phyloP scores from a whole-genome alignment of 1,284 basidiomycete species.

The Coniophora puteana region DNA sequence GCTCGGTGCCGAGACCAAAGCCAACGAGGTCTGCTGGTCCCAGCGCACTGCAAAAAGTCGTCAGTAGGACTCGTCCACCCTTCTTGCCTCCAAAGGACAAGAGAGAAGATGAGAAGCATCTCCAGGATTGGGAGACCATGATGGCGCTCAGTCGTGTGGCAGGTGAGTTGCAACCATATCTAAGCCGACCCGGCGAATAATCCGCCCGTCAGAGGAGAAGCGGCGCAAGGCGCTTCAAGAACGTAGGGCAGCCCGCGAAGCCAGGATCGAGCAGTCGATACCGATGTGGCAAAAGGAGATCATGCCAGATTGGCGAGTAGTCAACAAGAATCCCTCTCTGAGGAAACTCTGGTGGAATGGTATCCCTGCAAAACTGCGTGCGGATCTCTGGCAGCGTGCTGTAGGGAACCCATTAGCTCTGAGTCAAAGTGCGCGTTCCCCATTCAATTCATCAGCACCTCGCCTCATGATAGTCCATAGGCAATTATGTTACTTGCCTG shows the following conservation, averaged over 20 bases:
- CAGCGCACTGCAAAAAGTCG: constrained; percentile 67
- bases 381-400: constrained; percentile 83
- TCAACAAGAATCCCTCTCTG: constrained; percentile 60
- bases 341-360: constrained; percentile 91
- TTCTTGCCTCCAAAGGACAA: constrained; percentile 84
- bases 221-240: constrained; percentile 60
- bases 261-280: constrained; percentile 65
- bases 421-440: constrained; percentile 66
- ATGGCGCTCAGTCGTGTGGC: constrained; percentile 78
- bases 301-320: constrained; percentile 79
- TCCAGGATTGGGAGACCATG: constrained; percentile 89
- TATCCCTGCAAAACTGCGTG: constrained; percentile 83
- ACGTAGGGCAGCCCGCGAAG: constrained; percentile 63
- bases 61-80: constrained; percentile 75
- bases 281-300: constrained; percentile 78
- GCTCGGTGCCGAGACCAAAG: constrained; percentile 33
- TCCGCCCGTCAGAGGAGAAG: constrained; percentile 54
- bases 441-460: constrained; percentile 2
- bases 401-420: constrained; percentile 88
- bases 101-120: constrained; percentile 79
- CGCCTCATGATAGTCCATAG: constrained; percentile 36
- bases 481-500: constrained; percentile 72
- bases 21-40: constrained; percentile 55
- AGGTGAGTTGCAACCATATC: constrained; percentile 48
- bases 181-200: constrained; percentile 1